A percentile compares a stretch with the other conserved stretches of the same genome.
phyloP scores from a whole-genome alignment of 305 asterid genomes.

The Rubia balearica region DNA sequence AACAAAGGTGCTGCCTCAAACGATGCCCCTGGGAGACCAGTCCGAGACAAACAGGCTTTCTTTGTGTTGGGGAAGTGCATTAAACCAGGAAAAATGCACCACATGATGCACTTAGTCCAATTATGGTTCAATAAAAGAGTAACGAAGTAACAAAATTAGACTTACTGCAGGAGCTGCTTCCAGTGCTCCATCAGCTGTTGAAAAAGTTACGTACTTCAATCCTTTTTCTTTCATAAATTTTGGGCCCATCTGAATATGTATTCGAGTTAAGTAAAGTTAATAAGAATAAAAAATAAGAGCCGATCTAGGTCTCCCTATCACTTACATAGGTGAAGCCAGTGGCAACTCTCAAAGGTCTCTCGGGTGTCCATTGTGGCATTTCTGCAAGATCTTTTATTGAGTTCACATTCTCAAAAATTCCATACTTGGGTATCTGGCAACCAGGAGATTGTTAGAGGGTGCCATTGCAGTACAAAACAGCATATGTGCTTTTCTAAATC shows the following conservation, averaged over 20 bases:
- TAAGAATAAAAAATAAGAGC: neutral
- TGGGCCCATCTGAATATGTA: conserved; percentile 75
- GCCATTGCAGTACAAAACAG: neutral
- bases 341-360: conserved; percentile 93
- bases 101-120: neutral
- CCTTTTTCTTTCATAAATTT: conserved; percentile 89
- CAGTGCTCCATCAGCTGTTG: conserved; percentile 98
- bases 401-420: conserved; percentile 89
- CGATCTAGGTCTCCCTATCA: conserved; percentile 19
- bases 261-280: neutral
- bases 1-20: neutral
- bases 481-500: neutral
- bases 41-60: neutral
- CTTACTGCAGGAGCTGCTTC: conserved; percentile 99
- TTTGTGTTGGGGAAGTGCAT: neutral
- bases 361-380: conserved; percentile 97
- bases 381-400: conserved; percentile 77
- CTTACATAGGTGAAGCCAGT: conserved; percentile 88
- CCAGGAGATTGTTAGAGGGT: conserved; percentile 17
- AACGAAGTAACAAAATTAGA: conserved; percentile 9
- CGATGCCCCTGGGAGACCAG: neutral
- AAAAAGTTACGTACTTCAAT: conserved; percentile 59
- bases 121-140: neutral
- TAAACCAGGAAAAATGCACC: neutral
- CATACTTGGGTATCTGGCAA: conserved; percentile 86